Base-by-base conservation (phyloP, 176 grass and related monocot genomes). In the Luzula sylvatica region DNA sequence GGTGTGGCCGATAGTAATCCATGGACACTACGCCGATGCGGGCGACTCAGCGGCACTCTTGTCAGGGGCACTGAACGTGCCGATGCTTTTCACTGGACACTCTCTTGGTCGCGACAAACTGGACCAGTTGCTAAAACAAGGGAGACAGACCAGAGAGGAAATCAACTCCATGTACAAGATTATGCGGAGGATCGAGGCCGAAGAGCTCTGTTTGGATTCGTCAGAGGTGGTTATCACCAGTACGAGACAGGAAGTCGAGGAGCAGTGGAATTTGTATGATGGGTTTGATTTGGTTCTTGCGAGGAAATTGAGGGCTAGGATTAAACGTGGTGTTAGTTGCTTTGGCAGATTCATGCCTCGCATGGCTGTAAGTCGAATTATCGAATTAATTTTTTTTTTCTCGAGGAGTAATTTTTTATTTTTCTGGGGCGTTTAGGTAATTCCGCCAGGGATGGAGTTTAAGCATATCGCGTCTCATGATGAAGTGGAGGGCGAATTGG, bases 391-490 rank as follows among this genome's bases (percentile, higher is more conserved):
- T n/a, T n/a, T n/a, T n/a, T n/a, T n/a, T n/a, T n/a, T n/a, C n/a
- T n/a, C n/a, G n/a, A n/a, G n/a, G n/a, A n/a, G 44, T 15, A 52
- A 30, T 47, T 25, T 26, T 4, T 52, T 58, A 26, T 56, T 55
- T 74, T 56, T 26, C 12, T n/a, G n/a, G 29, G 24, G 41, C 58
- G 11, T 60, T 18, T 38, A 80, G 76, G 48, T 62, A 39, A 73
- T 80, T 56, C 76, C 76, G 41, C 76, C 76, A 49, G 76, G 76
- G 23, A 80, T 80, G 76, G 76, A 80, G 55, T 80, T 80, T 55
- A 73, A 67, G 45, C 53, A 80, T 32, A 52, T 80, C 46, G 17
- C 35, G 20, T 26, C 46, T 55, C n/a, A 55, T 56, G 69, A 80
- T 60, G 76, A 80, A 68, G 19, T 47, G 32, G 76, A 80, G 60